Conservation (phyloP, 2,329 filamentous ascomycete genomes). For the Talaromyces sp. region DNA sequence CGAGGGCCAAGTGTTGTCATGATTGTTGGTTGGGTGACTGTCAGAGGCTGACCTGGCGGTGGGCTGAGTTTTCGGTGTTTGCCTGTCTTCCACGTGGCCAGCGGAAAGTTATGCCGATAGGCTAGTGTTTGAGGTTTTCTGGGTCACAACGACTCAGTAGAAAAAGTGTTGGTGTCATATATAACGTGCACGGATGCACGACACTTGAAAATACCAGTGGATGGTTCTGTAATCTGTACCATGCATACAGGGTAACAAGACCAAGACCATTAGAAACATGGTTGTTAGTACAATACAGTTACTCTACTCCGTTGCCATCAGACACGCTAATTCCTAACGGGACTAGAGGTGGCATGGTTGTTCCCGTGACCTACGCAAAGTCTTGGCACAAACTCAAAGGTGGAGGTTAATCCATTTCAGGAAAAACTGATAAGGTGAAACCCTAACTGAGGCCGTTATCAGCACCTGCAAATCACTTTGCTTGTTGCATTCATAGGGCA, state of each 20-base stretch:
- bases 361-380: constrained; percentile 3
- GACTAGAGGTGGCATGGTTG: not conserved
- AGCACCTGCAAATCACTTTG: not conserved
- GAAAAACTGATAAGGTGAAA: not conserved
- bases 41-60: not conserved
- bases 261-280: not conserved
- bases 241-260: not conserved
- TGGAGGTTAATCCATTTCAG: constrained; percentile 3
- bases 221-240: not conserved
- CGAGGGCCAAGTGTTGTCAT: not conserved
- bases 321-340: not conserved
- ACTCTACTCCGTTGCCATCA: not conserved
- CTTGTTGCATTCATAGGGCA: not conserved
- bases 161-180: not conserved
- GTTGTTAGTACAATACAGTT: not conserved
- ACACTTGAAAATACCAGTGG: not conserved
- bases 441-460: not conserved
- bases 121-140: constrained; percentile 7
- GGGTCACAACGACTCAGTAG: not conserved
- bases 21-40: not conserved
- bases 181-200: not conserved
- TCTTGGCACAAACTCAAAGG: not conserved
- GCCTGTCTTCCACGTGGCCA: constrained; percentile 4
- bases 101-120: not conserved
- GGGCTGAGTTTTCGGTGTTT: not conserved